Conservation (phyloP, 2,329 filamentous ascomycete species). For the Alternaria panax region DNA sequence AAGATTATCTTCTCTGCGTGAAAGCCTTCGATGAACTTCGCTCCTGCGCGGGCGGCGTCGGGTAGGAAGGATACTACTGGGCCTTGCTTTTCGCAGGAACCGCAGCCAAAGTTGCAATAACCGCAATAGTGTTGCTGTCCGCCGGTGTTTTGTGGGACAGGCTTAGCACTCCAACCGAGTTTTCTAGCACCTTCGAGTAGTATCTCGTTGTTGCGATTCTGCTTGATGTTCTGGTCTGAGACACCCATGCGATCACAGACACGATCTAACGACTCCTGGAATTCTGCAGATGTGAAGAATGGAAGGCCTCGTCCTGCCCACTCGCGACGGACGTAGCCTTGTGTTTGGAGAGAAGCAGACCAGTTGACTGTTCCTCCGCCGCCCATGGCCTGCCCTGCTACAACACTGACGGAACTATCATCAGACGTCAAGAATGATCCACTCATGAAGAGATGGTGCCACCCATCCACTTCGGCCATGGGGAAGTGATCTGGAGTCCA, state of each 20-base stretch:
- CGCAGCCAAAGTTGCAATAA: slow-evolving; percentile 67
- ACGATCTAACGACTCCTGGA: slow-evolving; percentile 79
- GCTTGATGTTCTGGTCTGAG: slow-evolving; percentile 68
- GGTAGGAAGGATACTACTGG: slow-evolving; percentile 79
- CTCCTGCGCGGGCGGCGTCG: slow-evolving; percentile 78
- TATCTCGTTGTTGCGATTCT: slow-evolving; percentile 74
- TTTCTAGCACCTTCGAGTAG: slow-evolving; percentile 78
- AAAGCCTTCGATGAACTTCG: slow-evolving; percentile 85
- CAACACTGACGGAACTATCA: slow-evolving; percentile 61
- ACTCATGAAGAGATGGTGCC: slow-evolving; percentile 72
- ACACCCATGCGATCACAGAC: slow-evolving; percentile 84
- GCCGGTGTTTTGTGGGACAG: slow-evolving; percentile 81
- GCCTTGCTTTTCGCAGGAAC: slow-evolving; percentile 76
- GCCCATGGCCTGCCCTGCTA: slow-evolving; percentile 78
- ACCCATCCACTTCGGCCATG: slow-evolving; percentile 70
- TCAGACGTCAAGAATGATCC: slow-evolving; percentile 65
- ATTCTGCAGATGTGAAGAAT: slow-evolving; percentile 77
- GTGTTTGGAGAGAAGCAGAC: slow-evolving; percentile 72
- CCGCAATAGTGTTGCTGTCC: slow-evolving; percentile 76
- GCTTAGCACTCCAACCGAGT: slow-evolving; percentile 73
- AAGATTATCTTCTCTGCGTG: slow-evolving; percentile 75
- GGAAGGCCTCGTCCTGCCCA: slow-evolving; percentile 76
- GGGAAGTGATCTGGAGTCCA: slow-evolving; percentile 76
- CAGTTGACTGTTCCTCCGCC: slow-evolving; percentile 91
- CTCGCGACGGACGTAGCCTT: slow-evolving; percentile 78